phyloP scores from a whole-genome alignment of 2,329 filamentous ascomycete genomes.

The Pseudogymnoascus sp. region DNA sequence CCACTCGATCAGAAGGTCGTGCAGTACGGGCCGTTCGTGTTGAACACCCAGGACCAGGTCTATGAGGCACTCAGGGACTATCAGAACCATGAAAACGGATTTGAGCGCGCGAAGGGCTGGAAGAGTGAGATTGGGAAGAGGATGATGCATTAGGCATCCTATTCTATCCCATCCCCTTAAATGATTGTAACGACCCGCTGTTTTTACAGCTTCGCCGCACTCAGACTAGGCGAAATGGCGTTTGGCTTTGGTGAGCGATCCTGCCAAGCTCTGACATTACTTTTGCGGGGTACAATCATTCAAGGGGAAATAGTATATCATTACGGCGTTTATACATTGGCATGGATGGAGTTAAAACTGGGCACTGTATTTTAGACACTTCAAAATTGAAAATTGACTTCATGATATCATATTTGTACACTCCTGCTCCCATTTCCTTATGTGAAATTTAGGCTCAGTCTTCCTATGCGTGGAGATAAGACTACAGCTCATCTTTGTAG shows the following conservation, averaged over 20 bases:
- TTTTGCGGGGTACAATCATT: too few species aligned
- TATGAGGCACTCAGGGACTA: constrained; percentile 70
- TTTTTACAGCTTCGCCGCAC: too few species aligned
- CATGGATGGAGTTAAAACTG: not conserved
- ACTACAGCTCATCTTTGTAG: constrained; percentile 45
- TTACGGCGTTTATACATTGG: not conserved
- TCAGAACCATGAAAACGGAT: constrained; percentile 64
- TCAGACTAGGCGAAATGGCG: too few species aligned
- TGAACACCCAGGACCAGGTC: constrained; percentile 62
- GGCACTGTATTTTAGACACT: not conserved
- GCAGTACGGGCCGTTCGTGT: constrained; percentile 80
- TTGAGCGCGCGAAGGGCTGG: constrained; percentile 72
- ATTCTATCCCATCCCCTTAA: too few species aligned
- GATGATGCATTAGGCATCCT: constrained; percentile 40
- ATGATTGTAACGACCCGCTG: too few species aligned
- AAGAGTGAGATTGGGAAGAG: constrained; percentile 77
- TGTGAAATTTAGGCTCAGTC: not conserved
- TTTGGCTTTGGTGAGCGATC: too few species aligned
- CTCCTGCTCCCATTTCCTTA: not conserved
- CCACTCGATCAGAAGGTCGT: constrained; percentile 73
- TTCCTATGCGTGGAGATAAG: not conserved
- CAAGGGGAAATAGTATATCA: too few species aligned
- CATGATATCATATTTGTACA: constrained; percentile 8
- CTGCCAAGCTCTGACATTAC: too few species aligned
- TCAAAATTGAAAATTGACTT: not conserved